phyloP scores from a whole-genome alignment of 192 early-diverging fungal genomes.

The Coemansia sp. region DNA sequence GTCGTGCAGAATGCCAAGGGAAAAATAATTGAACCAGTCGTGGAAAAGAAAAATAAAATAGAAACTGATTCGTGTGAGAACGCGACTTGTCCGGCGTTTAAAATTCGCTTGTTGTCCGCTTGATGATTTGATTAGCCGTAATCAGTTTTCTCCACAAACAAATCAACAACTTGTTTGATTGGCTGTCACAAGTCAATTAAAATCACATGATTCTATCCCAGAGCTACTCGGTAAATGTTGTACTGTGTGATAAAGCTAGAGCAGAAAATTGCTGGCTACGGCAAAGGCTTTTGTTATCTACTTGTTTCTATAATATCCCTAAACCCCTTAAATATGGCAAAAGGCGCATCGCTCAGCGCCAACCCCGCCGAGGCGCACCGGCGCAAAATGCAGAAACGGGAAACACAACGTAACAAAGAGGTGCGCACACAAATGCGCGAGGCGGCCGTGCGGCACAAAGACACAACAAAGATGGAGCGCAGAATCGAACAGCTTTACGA shows the following conservation, averaged over 20 bases:
- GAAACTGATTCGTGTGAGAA: neutral
- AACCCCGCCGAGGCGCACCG: slow-evolving; percentile 32
- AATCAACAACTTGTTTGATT: neutral
- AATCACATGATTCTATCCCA: neutral
- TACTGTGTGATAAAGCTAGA: too few species aligned
- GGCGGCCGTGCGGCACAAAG: slow-evolving; percentile 23
- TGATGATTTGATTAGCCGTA: neutral
- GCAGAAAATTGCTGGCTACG: too few species aligned
- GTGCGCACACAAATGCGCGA: slow-evolving; percentile 44
- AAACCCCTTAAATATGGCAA: slow-evolving; percentile 19
- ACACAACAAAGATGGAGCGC: slow-evolving; percentile 41
- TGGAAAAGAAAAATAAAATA: neutral
- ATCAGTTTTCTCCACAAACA: neutral
- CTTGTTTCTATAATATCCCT: too few species aligned
- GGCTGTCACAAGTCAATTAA: neutral
- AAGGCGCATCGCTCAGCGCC: slow-evolving; percentile 23
- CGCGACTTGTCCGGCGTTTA: neutral
- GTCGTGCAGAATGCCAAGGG: neutral
- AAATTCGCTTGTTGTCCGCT: neutral
- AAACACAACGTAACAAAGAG: slow-evolving; percentile 46
- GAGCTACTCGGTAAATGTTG: neutral
- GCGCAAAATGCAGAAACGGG: slow-evolving; percentile 39
- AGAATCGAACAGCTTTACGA: slow-evolving; percentile 38
- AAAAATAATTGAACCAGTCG: neutral
- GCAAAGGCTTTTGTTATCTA: too few species aligned